Conservation (phyloP, 441 rosid species). For the Gossypium gossypioides region DNA sequence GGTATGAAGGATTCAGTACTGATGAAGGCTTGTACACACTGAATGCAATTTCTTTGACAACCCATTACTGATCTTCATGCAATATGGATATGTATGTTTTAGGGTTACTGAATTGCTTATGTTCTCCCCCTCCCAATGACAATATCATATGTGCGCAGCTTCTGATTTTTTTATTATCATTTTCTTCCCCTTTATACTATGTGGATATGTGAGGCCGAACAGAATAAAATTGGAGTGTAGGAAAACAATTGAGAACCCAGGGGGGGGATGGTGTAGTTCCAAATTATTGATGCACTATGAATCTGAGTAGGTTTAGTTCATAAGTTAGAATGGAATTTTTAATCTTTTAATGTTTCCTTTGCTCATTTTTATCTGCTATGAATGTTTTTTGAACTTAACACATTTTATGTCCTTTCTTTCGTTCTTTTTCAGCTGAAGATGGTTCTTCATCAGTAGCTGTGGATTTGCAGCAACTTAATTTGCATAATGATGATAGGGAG, state of each 20-base stretch:
- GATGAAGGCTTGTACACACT: neutral
- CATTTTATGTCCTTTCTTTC: conserved; percentile 6
- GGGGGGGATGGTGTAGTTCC: too few species aligned
- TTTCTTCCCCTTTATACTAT: neutral
- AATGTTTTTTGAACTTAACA: conserved; percentile 2
- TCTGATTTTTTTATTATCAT: neutral
- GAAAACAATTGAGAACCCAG: neutral
- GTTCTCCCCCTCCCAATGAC: neutral
- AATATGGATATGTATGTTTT: neutral
- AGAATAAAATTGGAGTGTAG: neutral
- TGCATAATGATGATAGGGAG: conserved; percentile 47
- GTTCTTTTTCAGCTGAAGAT: conserved; percentile 50
- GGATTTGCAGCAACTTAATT: conserved; percentile 48
- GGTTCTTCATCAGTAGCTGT: conserved; percentile 42
- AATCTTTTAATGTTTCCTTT: neutral
- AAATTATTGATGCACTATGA: neutral
- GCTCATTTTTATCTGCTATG: conserved; percentile 7
- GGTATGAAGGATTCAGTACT: neutral
- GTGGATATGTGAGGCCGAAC: neutral
- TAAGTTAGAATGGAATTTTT: neutral
- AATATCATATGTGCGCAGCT: neutral
- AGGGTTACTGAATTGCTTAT: neutral
- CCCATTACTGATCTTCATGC: neutral
- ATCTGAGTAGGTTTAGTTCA: neutral
- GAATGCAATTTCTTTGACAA: neutral